phyloP scores from a whole-genome alignment of 257 asterid genomes.

The Nicotiana tabacum region DNA sequence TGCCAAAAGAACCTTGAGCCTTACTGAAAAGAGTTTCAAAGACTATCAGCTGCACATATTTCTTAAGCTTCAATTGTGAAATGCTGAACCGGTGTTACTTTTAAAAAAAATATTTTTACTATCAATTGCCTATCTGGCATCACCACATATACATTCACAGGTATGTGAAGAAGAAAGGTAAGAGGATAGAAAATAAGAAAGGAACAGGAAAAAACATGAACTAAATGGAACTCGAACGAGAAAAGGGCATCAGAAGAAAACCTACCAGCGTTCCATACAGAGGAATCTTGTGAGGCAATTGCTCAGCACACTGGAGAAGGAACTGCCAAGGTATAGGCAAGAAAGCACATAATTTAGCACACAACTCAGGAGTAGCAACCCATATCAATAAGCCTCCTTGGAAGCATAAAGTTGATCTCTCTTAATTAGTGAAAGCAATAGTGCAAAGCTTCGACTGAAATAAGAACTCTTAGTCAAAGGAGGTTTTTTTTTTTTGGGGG shows the following conservation, averaged over 20 bases:
- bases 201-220: background rate
- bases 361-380: background rate
- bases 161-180: background rate
- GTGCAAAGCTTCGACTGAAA: background rate
- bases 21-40: background rate
- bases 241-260: background rate
- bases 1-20: background rate
- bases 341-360: slow-evolving; percentile 16
- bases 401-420: background rate
- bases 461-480: background rate
- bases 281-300: slow-evolving; percentile 96
- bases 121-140: background rate
- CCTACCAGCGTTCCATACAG: slow-evolving; percentile 94
- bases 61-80: background rate
- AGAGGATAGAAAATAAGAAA: background rate
- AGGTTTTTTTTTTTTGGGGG: background rate
- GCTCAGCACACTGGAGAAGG: slow-evolving; percentile 92
- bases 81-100: background rate
- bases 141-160: background rate
- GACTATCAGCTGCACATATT: background rate
- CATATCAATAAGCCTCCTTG: background rate
- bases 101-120: background rate
- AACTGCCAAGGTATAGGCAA: slow-evolving; percentile 45
- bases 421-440: background rate
- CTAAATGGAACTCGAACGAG: background rate